Conservation (phyloP, 345 rosid species). For the Fremontodendron californicum region DNA sequence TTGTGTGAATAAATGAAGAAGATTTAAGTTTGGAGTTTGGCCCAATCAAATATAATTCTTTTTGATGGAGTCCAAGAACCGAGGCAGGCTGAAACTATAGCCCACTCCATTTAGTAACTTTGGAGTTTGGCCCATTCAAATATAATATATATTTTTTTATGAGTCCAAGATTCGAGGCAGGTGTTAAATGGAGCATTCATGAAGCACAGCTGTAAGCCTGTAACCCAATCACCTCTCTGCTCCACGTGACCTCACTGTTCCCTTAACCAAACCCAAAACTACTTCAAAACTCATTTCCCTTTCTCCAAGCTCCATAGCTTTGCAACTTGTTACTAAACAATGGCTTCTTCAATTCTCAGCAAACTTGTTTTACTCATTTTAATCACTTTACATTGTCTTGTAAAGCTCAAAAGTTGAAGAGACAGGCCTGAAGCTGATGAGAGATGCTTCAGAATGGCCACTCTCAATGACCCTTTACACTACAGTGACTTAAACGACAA, state of each 20-base stretch:
- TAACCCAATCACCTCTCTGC: slow-evolving; percentile 30
- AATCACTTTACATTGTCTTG: neutral
- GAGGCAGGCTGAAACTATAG: no score
- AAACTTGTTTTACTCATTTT: slow-evolving; percentile 14
- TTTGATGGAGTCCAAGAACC: no score
- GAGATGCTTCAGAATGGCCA: slow-evolving; percentile 58
- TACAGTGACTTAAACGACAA: slow-evolving; percentile 18
- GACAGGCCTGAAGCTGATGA: slow-evolving; percentile 30
- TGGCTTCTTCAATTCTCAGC: slow-evolving; percentile 23
- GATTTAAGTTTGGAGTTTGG: no score
- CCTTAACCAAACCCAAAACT: neutral
- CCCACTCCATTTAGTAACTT: neutral
- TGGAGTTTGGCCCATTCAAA: neutral
- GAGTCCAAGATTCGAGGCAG: neutral
- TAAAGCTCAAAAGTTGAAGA: slow-evolving; percentile 27
- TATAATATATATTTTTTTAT: neutral
- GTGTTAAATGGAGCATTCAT: neutral
- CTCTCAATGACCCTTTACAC: slow-evolving; percentile 32
- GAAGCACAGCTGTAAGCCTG: slow-evolving; percentile 50
- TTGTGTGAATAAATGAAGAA: neutral
- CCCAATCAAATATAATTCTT: no score
- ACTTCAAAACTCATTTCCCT: neutral
- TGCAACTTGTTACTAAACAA: neutral
- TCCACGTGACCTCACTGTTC: slow-evolving; percentile 1
- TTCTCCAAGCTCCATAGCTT: neutral